These are phyloP conservation scores for Lachnellula arida DNA, from an alignment of 2,329 filamentous ascomycete species.

Conservation along the genomic window DNA sequence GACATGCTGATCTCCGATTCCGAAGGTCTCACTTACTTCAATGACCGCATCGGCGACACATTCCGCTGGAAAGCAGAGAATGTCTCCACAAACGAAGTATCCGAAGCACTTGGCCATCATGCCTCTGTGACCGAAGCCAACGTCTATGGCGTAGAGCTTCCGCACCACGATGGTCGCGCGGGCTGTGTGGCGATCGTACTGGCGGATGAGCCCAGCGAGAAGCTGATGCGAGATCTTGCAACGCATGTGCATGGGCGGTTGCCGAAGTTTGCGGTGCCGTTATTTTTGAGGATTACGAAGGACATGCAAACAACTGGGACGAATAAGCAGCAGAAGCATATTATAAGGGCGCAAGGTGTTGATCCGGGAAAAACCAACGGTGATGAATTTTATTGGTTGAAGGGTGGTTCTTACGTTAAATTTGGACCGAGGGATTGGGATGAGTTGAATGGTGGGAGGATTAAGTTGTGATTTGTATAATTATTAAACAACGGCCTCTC, in stretches of 20 bases:
- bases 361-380: slow-evolving; percentile 50
- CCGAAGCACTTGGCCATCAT: slow-evolving; percentile 66
- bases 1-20: slow-evolving; percentile 69
- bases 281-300: slow-evolving; percentile 68
- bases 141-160: slow-evolving; percentile 77
- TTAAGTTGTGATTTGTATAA: slow-evolving; percentile 39
- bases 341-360: slow-evolving; percentile 67
- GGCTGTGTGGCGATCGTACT: slow-evolving; percentile 72
- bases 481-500: no score
- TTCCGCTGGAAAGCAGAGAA: slow-evolving; percentile 83
- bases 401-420: slow-evolving; percentile 58
- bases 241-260: slow-evolving; percentile 52
- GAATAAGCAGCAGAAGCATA: slow-evolving; percentile 82
- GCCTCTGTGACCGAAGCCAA: slow-evolving; percentile 70
- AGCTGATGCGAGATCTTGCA: slow-evolving; percentile 55
- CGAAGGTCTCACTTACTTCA: slow-evolving; percentile 73
- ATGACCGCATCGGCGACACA: slow-evolving; percentile 74
- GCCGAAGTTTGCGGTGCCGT: slow-evolving; percentile 69
- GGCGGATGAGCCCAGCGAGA: slow-evolving; percentile 42
- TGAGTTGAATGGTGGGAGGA: slow-evolving; percentile 58
- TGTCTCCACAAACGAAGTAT: slow-evolving; percentile 76
- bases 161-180: slow-evolving; percentile 76
- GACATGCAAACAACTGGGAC: slow-evolving; percentile 69
- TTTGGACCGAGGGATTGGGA: slow-evolving; percentile 68
- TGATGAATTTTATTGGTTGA: slow-evolving; percentile 54